Evolutionary conservation across 331 rosid genomes (phyloP), one percentile per base, ranked within the genome.

Genomic region (Dryas integrifolia): DNA sequence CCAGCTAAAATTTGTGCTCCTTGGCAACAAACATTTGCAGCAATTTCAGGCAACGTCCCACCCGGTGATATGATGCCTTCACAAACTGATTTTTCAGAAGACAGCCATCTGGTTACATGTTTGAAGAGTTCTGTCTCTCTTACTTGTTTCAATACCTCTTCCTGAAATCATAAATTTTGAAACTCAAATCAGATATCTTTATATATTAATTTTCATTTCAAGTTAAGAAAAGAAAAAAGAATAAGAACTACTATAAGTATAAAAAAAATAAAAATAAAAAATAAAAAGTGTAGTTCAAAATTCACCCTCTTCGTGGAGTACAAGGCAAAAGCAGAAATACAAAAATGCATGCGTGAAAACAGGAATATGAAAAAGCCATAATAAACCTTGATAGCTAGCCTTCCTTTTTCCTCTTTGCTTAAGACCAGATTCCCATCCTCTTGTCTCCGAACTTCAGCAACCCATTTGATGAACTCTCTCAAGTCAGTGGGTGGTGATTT

Each of bases 381-480:
- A 43, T 59, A 75, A 55, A 92, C 98, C 98, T 92, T 90, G 75
- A 92, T 78, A 57, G 90, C 88, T 4, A 88, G 86, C 77, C 94
- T 87, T 83, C 92, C 94, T 69, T 58, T 91, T 82, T 93, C 98
- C 80, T 93, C 98, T 65, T 79, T 88, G 50, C 88, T 90, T 82
- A 93, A 62, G 15, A 82, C 72, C 69, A 81, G 83, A 81, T 61
- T 84, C 69, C 97, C 92, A 73, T 86, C 89, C 81, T 91, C 95
- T 85, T 81, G 92, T 72, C 87, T 84, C 47, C 95, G 90, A 68
- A 93, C 97, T 84, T 93, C 98, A 9, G 94, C 97, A 82, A 92
- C 73, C 98, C 98, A 92, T 62, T 86, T 84, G 65, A 92, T 81
- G 52, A 90, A 87, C 60, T 81, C 84, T 61, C 87, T 85, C 82